Evolutionary conservation across 139 green algal species (phyloP), one percentile per base, ranked within the genome.

Genomic region (Chlorella sorokiniana): DNA sequence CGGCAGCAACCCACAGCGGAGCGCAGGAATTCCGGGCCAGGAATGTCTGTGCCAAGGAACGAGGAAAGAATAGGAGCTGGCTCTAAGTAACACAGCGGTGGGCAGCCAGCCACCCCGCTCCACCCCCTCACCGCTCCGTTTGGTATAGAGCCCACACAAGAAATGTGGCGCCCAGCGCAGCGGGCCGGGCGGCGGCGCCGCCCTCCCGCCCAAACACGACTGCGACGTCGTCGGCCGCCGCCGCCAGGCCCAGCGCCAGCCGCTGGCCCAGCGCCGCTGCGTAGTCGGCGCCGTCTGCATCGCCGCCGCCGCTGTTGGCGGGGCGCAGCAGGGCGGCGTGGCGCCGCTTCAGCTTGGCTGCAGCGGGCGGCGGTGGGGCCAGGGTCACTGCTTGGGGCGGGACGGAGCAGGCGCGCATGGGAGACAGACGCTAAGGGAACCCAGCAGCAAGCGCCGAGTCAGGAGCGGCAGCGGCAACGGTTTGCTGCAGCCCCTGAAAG

Each of bases 121-220:
- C 0, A 14, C 48, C 35, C 25, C 29, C 76, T 27, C 44, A 77
- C 65, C 78, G 35, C 78, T 83, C 78, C 10, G 44, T 72, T 33
- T 82, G 82, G 38, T 84, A 65, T n/a, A 90, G 75, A 7, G 86
- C 75, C 86, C 86, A 90, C 33, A 88, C 75, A n/a, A 90, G n/a
- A 44, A 88, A 80, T 4, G 81, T 40, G 5, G 86, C 76, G 3
- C 59, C 61, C 69, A 90, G 75, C 44, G 88, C 86, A 1, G 74
- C 54, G 3, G 44, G 48, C 41, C 76, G 64, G 9, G 40, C 18
- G 10, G 71, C 27, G 11, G 72, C 52, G 16, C 56, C 56, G n/a
- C 16, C 56, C 9, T 8, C 31, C 20, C 48, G 48, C 4, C 77
- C 69, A 78, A 86, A 86, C 31, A 90, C 79, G 3, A 64, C 64